Evolutionary conservation across 192 early-diverging fungal genomes (phyloP), one percentile per base, ranked within the genome.

Genomic region (Coemansia sp.): DNA sequence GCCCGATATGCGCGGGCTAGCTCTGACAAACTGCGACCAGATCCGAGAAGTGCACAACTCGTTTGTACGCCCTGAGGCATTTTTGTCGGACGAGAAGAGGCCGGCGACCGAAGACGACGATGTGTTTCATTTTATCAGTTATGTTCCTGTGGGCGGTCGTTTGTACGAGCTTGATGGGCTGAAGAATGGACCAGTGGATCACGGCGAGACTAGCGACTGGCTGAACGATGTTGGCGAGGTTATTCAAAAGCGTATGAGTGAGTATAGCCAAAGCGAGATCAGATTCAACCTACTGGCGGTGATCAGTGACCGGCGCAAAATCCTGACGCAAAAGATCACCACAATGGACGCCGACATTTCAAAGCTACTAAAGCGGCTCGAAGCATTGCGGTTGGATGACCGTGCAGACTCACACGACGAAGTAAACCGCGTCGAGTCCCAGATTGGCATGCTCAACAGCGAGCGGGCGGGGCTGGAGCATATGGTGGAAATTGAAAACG

Each of bases 201-300:
- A 82, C 72, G 91, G 91, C 6, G 75, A 69, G 48, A 87, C 86
- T 7, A 79, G 79, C 7, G 67, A 90, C 62, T 93, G 91, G 91
- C 73, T 87, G 19, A 71, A 77, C 14, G 76, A 84, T 25, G 88
- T 84, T 3, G 84, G 85, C 5, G 76, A 72, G 27, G 89, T 90
- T 4, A 91, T 93, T 47, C 82, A 88, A 70, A 66, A 72, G 37
- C 84, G 91, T 7, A 92, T 93, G 87, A 70, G 70, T 9, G 81
- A 79, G 41, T 83, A 75, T 43, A 70, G 68, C 37, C 54, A 87
- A 51, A 73, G 75, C 22, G 91, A 93, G 69, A 88, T 92, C 53
- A 83, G 89, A 35, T 93, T 92, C 57, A 93, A 89, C 58, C 66
- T 93, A 62, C 87, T 93, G 89, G 90, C 91, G 0, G 78, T 93